Percentiles rank a stretch among this genome's conserved stretches.
Conservation (phyloP, 129 eudicot genomes). For the Flaveria ramosissima region DNA sequence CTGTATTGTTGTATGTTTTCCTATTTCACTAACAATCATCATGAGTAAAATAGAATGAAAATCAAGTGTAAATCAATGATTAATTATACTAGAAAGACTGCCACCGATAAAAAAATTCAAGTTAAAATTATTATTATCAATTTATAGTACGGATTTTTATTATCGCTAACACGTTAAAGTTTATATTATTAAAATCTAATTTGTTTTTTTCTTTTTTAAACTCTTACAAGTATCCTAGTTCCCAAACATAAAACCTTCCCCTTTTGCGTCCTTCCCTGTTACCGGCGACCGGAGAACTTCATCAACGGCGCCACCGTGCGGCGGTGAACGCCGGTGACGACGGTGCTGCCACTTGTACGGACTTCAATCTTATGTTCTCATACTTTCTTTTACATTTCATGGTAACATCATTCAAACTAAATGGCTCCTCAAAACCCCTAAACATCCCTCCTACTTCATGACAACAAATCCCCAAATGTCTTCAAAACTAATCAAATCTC, state of each 20-base stretch:
- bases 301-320: neutral
- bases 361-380: too few relatives aligned
- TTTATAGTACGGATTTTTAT: too few relatives aligned
- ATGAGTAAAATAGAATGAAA: too few relatives aligned
- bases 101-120: too few relatives aligned
- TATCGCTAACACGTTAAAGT: too few relatives aligned
- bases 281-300: slow-evolving; percentile 3
- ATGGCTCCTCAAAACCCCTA: slow-evolving; percentile 26
- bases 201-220: too few relatives aligned
- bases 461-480: slow-evolving; percentile 13
- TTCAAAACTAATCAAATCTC: slow-evolving; percentile 19
- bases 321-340: neutral
- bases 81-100: too few relatives aligned
- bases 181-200: too few relatives aligned
- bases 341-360: neutral
- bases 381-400: neutral
- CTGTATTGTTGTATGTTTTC: too few relatives aligned
- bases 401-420: neutral
- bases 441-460: neutral
- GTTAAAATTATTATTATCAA: too few relatives aligned
- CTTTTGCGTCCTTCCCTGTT: neutral
- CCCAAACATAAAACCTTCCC: neutral
- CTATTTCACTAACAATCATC: too few relatives aligned
- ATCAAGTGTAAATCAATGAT: too few relatives aligned
- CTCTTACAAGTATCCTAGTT: neutral